phyloP scores from a whole-genome alignment of 1,284 basidiomycete genomes.

The Phylloboletellus chloephorus region DNA sequence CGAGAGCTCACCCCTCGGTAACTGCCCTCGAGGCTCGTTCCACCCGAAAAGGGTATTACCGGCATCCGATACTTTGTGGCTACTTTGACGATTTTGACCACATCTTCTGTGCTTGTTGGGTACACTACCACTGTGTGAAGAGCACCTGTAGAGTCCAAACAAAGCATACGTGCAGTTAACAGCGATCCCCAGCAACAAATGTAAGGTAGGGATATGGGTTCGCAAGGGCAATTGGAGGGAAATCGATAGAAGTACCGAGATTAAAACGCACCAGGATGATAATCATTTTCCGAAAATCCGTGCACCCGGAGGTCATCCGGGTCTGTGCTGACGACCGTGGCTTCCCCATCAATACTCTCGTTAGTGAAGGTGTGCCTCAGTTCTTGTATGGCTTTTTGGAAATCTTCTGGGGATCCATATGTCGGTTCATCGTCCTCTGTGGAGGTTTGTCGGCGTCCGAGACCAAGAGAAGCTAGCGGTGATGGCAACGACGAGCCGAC shows the following conservation, averaged over 20 bases:
- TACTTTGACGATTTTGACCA: constrained; percentile 61
- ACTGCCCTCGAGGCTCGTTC: constrained; percentile 66
- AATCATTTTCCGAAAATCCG: constrained; percentile 53
- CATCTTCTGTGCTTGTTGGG: constrained; percentile 58
- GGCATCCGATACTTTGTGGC: constrained; percentile 66
- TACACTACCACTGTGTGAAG: constrained; percentile 51
- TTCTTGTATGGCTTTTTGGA: constrained; percentile 46
- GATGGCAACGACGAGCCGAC: constrained; percentile 17
- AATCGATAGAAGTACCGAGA: not conserved
- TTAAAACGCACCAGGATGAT: constrained; percentile 48
- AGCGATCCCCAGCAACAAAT: not conserved
- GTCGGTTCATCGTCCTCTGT: constrained; percentile 12
- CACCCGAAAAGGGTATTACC: constrained; percentile 65
- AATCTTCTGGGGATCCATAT: constrained; percentile 49
- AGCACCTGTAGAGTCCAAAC: constrained; percentile 30
- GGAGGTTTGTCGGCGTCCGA: constrained; percentile 1
- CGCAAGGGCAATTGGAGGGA: not conserved
- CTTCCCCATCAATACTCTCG: too few relatives aligned
- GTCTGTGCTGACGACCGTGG: constrained; percentile 45
- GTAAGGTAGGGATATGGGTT: too few relatives aligned
- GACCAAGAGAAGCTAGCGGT: constrained; percentile 6
- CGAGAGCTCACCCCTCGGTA: constrained; percentile 50
- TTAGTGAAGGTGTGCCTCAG: constrained; percentile 36
- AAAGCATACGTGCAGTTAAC: not conserved
- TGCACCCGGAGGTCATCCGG: constrained; percentile 49